Percentiles rank a stretch among this genome's conserved stretches.
Evolutionary conservation across 1,284 basidiomycete genomes (phyloP).

Genomic region (Marasmius sp.): DNA sequence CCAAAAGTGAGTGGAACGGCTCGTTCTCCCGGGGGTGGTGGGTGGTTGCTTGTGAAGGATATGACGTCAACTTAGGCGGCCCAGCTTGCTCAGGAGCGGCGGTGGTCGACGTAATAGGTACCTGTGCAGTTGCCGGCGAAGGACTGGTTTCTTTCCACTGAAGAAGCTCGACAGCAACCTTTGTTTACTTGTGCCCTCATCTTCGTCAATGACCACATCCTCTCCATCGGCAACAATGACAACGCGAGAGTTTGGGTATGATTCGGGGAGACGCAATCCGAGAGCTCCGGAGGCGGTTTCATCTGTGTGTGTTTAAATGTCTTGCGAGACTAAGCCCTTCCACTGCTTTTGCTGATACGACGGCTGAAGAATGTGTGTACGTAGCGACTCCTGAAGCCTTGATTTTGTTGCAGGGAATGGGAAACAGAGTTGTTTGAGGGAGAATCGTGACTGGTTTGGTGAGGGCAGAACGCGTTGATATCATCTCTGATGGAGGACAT

Average conservation of each 20-base stretch:
- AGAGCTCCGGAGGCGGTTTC: constrained; percentile 49
- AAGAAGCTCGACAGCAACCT: too few species aligned
- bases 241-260: constrained; percentile 35
- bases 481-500: constrained; percentile 69
- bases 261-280: constrained; percentile 57
- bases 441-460: constrained; percentile 65
- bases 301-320: constrained; percentile 19
- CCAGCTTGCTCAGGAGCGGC: too few species aligned
- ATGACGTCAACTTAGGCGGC: too few species aligned
- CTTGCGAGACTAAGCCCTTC: constrained; percentile 78
- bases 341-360: constrained; percentile 79
- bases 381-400: constrained; percentile 89
- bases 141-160: too few species aligned
- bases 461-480: constrained; percentile 68
- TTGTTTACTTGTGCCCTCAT: too few species aligned
- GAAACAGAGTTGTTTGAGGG: constrained; percentile 79
- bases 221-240: constrained; percentile 22
- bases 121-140: too few species aligned
- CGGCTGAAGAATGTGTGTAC: constrained; percentile 64
- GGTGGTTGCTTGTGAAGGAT: too few species aligned
- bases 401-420: constrained; percentile 80
- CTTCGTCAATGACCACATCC: constrained; percentile 27
- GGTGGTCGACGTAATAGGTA: too few species aligned
- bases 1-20: too few species aligned
- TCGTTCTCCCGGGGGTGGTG: too few species aligned